phyloP scores from a whole-genome alignment of 2,329 filamentous ascomycete species.

The Claviceps sp. region DNA sequence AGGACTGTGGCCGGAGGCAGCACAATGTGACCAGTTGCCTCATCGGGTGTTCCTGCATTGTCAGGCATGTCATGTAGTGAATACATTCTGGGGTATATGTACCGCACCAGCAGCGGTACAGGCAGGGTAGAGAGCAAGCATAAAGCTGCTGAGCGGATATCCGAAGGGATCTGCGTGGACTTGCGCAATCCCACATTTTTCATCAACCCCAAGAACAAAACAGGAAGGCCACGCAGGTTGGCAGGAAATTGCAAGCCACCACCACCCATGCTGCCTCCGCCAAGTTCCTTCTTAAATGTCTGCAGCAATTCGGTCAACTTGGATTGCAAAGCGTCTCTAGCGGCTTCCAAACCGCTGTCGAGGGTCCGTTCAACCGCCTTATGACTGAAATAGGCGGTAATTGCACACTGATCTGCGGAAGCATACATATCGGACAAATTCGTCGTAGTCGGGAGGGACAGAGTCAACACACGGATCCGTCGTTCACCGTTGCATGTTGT shows the following conservation, averaged over 20 bases:
- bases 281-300: conserved; percentile 94
- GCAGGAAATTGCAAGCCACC: conserved; percentile 89
- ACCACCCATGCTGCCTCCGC: conserved; percentile 88
- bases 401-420: conserved; percentile 85
- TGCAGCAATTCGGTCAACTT: conserved; percentile 88
- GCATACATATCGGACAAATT: conserved; percentile 85
- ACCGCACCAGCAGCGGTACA: conserved; percentile 79
- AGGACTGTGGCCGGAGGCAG: conserved; percentile 77
- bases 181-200: conserved; percentile 92
- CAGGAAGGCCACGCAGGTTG: conserved; percentile 76
- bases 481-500: conserved; percentile 97
- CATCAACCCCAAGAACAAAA: conserved; percentile 85
- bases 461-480: conserved; percentile 84
- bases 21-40: conserved; percentile 75
- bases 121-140: conserved; percentile 90
- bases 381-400: conserved; percentile 90
- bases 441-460: conserved; percentile 85
- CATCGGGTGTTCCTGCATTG: conserved; percentile 72
- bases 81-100: conserved; percentile 77
- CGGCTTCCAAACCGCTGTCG: conserved; percentile 75
- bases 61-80: conserved; percentile 95
- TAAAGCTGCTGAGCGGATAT: conserved; percentile 83
- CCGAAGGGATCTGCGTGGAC: conserved; percentile 84
- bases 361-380: conserved; percentile 90
- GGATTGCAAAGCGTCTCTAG: conserved; percentile 76